Base-by-base conservation (phyloP, 2,329 filamentous ascomycete genomes). In the Trichoderma afroharzianum region DNA sequence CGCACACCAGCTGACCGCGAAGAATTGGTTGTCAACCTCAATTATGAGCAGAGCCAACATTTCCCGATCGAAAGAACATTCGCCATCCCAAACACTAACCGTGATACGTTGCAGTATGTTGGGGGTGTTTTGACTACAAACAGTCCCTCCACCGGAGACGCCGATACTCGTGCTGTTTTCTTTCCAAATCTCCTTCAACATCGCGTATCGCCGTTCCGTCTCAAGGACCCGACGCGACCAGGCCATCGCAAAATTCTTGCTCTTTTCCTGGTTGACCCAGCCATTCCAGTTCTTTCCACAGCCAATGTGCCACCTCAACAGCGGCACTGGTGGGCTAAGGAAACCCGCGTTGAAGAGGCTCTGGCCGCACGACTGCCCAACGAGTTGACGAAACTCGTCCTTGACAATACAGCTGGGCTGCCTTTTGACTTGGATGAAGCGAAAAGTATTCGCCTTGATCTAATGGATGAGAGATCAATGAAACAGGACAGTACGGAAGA, bases 221-320 rank as follows among this genome's bases (percentile, higher is more conserved):
- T 91, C 0, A 78, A 73, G 0, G 88, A 92, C 75, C 78, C 77
- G 3, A 83, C 85, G 0, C 83, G 81, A 24, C 83, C 87, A 0
- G 89, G 90, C 2, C 86, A 91, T 74, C 83, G 88, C 21, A 88
- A 88, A 76, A 87, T 91, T 62, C 79, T 91, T 3, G 87, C 86
- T 0, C 79, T 91, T 11, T 91, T 87, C 76, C 83, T 91, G 2
- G 85, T 92, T 2, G 88, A 91, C 75, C 90, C 89, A 0, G 75
- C 83, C 24, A 74, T 82, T 1, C 83, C 83, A 1, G 68, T 85
- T 79, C 78, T 83, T 70, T 82, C 81, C 1, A 85, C 83, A 11
- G 80, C 81, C 33, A 85, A 84, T 32, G 81, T 85, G n/a, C 82
- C 83, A 24, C 83, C 83, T 2, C 83, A 85, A 76, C 82, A 82